Base-by-base conservation (phyloP, 139 green algal genomes). In the Chlamydomonas schloesseri region DNA sequence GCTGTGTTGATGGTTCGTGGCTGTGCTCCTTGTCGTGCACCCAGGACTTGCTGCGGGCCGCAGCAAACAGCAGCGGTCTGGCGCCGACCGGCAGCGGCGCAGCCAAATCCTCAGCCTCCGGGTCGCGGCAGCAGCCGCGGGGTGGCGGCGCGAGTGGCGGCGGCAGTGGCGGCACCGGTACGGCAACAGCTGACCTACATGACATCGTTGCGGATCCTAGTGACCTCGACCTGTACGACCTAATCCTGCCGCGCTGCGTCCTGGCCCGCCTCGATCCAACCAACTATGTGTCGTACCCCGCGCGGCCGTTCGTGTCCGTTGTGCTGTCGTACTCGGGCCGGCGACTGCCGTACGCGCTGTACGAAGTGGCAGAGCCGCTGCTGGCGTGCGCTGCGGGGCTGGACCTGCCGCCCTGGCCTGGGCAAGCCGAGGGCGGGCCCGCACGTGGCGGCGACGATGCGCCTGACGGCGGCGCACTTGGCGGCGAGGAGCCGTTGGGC, bases 221-320 rank as follows among this genome's bases (percentile, higher is more conserved):
- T 20, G 73, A 81, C 53, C 53, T 81, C 3, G 73, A 81, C 0
- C 73, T 81, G 73, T 81, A 81, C 73, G 50, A 81, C n/a, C 73
- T 81, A 4, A 31, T 81, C 10, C 50, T 81, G 20, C n/a, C 4
- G 17, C 73, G 50, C n/a, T 81, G 73, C 73, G 31, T 50, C 10
- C n/a, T 33, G 0, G 73, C 73, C 0, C n/a, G 9, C 26, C 73
- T 81, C 31, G 73, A 81, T 20, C 73, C 73, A 6, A 0, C 3
- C 18, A 68, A 50, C 50, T 68, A 69, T 53, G 73, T 53, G n/a
- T 81, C 73, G 20, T 69, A 81, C 73, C 73, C 73, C 31, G 50
- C 73, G 18, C 31, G 20, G 9, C 73, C 73, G n/a, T 9, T 21
- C 17, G 50, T 68, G 3, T 81, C 73, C 0, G 18, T 50, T 3